These are phyloP conservation scores for Rhizomucor pusillus DNA, from an alignment of 371 early-diverging fungal species.

Conservation along the genomic window DNA sequence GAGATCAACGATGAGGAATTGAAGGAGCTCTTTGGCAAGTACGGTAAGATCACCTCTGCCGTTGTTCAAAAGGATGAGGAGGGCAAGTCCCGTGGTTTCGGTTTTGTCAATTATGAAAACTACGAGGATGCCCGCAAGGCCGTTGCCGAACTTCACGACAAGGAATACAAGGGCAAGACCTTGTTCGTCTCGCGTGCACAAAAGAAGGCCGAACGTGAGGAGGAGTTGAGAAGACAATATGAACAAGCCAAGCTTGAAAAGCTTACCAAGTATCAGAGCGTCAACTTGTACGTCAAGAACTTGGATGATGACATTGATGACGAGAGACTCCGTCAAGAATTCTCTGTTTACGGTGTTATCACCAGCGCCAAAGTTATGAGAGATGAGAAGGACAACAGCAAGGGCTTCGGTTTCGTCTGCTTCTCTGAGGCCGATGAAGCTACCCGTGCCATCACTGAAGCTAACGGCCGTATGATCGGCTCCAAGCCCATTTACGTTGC, in stretches of 20 bases:
- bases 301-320: constrained; percentile 86
- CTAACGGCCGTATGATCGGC: constrained; percentile 79
- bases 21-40: constrained; percentile 64
- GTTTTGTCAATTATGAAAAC: constrained; percentile 87
- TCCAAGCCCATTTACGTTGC: constrained; percentile 91
- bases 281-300: constrained; percentile 92
- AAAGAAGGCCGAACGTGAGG: constrained; percentile 91
- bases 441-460: constrained; percentile 73
- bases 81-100: constrained; percentile 79
- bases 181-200: constrained; percentile 93
- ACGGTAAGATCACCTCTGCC: constrained; percentile 77
- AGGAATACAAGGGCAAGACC: constrained; percentile 71
- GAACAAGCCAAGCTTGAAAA: constrained; percentile 82
- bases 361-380: constrained; percentile 90
- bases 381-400: constrained; percentile 66
- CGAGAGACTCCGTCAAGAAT: constrained; percentile 82
- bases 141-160: constrained; percentile 83
- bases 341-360: constrained; percentile 83
- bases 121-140: constrained; percentile 83
- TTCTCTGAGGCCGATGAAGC: constrained; percentile 78
- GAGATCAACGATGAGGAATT: constrained; percentile 75
- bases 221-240: constrained; percentile 82
- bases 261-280: constrained; percentile 88
- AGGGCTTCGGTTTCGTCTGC: constrained; percentile 79
- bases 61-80: constrained; percentile 61